Evolutionary conservation across 2,329 filamentous ascomycete genomes (phyloP).

Genomic region (Nothopassalora personata): DNA sequence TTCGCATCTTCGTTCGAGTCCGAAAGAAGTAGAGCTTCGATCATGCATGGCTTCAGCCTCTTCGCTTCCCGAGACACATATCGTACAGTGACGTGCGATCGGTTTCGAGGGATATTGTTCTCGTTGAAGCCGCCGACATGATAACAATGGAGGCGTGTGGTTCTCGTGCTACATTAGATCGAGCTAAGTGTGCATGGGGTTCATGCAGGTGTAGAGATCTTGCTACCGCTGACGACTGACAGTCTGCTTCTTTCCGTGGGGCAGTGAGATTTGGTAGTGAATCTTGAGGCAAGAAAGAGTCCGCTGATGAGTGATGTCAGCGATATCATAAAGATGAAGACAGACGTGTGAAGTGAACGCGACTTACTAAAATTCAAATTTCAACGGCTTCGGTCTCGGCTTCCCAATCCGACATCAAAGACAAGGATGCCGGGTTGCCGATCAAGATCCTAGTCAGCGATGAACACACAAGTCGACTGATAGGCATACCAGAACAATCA

Average conservation of each 20-base stretch:
- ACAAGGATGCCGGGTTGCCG: background rate
- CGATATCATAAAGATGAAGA: background rate
- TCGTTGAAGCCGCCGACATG: background rate
- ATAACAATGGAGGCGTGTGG: background rate
- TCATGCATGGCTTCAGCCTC: background rate
- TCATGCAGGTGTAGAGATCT: background rate
- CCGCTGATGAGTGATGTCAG: background rate
- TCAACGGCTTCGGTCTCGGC: background rate
- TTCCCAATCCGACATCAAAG: background rate
- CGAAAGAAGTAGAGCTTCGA: background rate
- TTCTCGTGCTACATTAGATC: background rate
- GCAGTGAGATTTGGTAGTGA: too few relatives aligned
- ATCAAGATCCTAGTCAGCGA: background rate
- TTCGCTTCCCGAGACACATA: background rate
- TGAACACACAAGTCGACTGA: background rate
- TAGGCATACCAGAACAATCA: background rate
- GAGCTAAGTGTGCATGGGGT: background rate
- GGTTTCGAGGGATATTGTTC: background rate
- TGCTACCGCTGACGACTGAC: background rate
- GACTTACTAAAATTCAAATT: background rate
- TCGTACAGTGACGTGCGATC: background rate
- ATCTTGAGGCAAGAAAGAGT: too few relatives aligned
- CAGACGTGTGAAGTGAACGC: background rate
- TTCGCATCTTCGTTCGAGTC: background rate
- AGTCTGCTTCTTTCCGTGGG: background rate